Base-by-base conservation (phyloP, 768 basidiomycete genomes). In the Obba rivulosa region DNA sequence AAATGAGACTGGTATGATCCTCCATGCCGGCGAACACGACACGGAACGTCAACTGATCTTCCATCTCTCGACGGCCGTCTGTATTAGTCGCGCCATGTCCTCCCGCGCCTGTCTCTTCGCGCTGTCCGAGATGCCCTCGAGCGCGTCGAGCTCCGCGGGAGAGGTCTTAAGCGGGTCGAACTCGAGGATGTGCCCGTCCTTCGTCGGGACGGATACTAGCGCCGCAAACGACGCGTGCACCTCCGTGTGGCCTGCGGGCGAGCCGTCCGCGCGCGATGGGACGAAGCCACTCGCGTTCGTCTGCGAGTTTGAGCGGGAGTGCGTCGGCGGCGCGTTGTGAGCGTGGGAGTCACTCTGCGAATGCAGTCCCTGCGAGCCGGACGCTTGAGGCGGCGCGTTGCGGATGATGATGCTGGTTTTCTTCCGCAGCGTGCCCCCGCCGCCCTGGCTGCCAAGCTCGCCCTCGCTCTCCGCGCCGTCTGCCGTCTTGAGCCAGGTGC, bases 141-240 rank as follows among this genome's bases (percentile, higher is more conserved):
- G 72, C 25, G 78, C 80, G 57, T 91, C 86, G 24, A 94, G 67
- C 41, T 86, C 74, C 2, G 76, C 73, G 1, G 89, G 83, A 2
- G 85, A 81, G 13, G 86, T 82, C 50, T 75, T 73, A 37, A 94
- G 69, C 8, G 92, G 91, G 56, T 95, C 86, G 58, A 95, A 92
- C 62, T 85, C 83, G 21, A 95, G 73, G n/a, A 86, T 64, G 56
- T 85, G 81, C 0, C 92, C 92, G 55, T 92, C 88, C 35, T 75
- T 79, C 0, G 83, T 90, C 4, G 87, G 81, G n/a, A 92, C 83
- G 1, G 85, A 80, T 11, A 90, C 81, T 25, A 87, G 66, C 2
- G 83, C 84, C 64, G 76, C 51, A 57, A 70, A 14, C 68, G 74
- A 41, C 41, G 23, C 13, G 50, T 11, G 51, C 25, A n/a, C 37